Evolutionary conservation across 1,284 basidiomycete species (phyloP).

Genomic region (Malassezia vespertilionis): DNA sequence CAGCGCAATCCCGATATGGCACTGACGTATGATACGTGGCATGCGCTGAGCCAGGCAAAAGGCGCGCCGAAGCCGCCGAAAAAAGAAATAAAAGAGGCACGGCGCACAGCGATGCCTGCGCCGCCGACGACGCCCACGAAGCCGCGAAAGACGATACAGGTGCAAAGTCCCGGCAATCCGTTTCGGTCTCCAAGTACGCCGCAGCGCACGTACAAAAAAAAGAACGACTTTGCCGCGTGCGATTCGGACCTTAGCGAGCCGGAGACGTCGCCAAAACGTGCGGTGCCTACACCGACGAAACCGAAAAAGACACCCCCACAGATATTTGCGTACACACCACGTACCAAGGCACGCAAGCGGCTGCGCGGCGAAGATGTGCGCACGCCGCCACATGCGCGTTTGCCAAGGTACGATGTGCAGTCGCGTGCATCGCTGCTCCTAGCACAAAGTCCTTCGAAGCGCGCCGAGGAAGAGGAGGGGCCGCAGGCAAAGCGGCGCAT

Average conservation of each 20-base stretch:
- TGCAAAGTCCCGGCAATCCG: slow-evolving; percentile 9
- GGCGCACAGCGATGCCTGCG: not conserved
- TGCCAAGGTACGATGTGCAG: not conserved
- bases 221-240: not conserved
- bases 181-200: slow-evolving; percentile 15
- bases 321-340: slow-evolving; percentile 5
- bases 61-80: not conserved
- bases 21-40: slow-evolving; percentile 16
- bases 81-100: not conserved
- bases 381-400: slow-evolving; percentile 4
- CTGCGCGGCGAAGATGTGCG: slow-evolving; percentile 14
- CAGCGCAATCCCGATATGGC: slow-evolving; percentile 13
- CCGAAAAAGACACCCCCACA: not conserved
- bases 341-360: slow-evolving; percentile 15
- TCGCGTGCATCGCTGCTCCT: not conserved
- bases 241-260: slow-evolving; percentile 17
- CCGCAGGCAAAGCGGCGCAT: slow-evolving; percentile 5
- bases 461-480: not conserved
- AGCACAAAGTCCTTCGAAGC: slow-evolving; percentile 6
- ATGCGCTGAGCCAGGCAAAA: not conserved
- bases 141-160: not conserved
- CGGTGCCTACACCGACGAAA: slow-evolving; percentile 1
- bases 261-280: slow-evolving; percentile 3
- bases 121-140: slow-evolving; percentile 8
- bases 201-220: not conserved